Base-by-base conservation (phyloP, 306 rosid species). In the Inga laurina region DNA sequence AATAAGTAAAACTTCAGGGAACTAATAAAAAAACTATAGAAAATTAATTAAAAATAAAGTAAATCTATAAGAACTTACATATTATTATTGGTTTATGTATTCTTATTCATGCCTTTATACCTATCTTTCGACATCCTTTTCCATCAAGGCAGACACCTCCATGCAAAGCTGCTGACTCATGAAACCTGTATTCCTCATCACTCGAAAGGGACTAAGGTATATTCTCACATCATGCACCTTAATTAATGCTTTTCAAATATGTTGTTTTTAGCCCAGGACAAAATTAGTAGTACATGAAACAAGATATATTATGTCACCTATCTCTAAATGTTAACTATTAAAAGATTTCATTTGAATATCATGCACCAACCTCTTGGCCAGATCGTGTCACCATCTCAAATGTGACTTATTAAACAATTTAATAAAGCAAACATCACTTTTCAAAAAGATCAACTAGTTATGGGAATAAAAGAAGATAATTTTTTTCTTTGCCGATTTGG, bases 91-190 rank as follows among this genome's bases (percentile, higher is more conserved):
- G 52, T 12, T 48, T 48, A 2, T 48, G 1, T 48, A 48, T 48
- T 48, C 52, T 48, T 48, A 48, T 48, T 48, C 16, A 8, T 48
- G 10, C 30, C 5, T 37, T 68, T 37, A 8, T 6, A 37, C 0
- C 15, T 21, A 15, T 69, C 30, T 69, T 69, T 39, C 49, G 30
- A 69, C 74, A 69, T 69, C 74, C 74, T 69, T 69, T 69, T 22
- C 74, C 48, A 69, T 19, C 24, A 69, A 8, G 49, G 48, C n/a
- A 7, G 11, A 16, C 46, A 35, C 48, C 22, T 35, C 52, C 34
- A 41, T 10, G 9, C 34, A 21, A 70, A 43, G 35, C 11, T 44
- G 52, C 75, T 19, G 75, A 39, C 34, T 32, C 9, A 43, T 10
- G 5, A 43, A 10, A 43, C 7, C 8, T 19, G 49, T 5, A 21